Evolutionary conservation across 1,284 basidiomycete species (phyloP).

Genomic region (Coniophora puteana): DNA sequence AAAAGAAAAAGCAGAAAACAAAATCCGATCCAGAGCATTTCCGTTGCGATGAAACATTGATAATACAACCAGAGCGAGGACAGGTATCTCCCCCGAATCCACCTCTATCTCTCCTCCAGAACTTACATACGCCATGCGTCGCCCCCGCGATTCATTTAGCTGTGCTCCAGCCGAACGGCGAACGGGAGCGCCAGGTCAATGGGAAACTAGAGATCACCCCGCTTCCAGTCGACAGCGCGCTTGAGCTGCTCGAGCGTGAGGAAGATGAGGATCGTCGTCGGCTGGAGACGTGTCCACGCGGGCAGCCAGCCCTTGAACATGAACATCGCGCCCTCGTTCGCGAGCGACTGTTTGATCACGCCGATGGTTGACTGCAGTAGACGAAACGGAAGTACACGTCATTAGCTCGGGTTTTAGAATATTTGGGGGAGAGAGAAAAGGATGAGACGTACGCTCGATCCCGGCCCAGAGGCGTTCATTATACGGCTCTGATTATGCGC

Average conservation of each 20-base stretch:
- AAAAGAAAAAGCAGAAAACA: too few species aligned
- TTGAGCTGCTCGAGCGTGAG: slow-evolving; percentile 78
- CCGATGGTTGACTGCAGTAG: slow-evolving; percentile 55
- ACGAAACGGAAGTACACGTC: background rate
- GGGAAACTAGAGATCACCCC: too few species aligned
- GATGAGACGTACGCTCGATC: slow-evolving; percentile 53
- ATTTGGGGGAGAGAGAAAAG: too few species aligned
- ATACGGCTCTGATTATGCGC: slow-evolving; percentile 76
- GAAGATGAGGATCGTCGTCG: slow-evolving; percentile 84
- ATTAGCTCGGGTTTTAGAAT: background rate
- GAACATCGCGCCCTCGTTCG: slow-evolving; percentile 82
- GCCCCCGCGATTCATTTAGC: too few species aligned
- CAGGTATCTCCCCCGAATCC: too few species aligned
- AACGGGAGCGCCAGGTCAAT: too few species aligned
- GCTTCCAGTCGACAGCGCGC: slow-evolving; percentile 55
- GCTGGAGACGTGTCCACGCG: slow-evolving; percentile 82
- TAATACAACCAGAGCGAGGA: too few species aligned
- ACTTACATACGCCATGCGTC: too few species aligned
- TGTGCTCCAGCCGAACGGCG: too few species aligned
- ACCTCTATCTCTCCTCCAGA: too few species aligned
- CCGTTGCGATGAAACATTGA: too few species aligned
- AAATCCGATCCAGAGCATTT: too few species aligned
- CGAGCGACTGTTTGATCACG: slow-evolving; percentile 71
- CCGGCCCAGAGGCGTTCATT: slow-evolving; percentile 86
- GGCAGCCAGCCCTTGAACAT: slow-evolving; percentile 93